Evolutionary conservation across 768 basidiomycete species (phyloP), one percentile per base, ranked within the genome.

Genomic region (Amyloporia xantha): DNA sequence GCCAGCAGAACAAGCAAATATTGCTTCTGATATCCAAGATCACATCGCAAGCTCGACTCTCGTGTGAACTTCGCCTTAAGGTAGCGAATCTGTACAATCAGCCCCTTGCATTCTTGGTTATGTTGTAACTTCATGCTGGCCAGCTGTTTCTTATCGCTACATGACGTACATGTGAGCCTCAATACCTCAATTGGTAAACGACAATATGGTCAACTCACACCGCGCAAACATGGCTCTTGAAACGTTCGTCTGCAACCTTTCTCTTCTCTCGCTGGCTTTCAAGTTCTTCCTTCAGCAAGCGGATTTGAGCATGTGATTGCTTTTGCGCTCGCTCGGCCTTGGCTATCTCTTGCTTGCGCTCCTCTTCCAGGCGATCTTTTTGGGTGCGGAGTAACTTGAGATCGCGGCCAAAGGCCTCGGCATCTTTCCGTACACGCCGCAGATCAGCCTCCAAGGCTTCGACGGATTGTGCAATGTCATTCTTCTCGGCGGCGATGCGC

Each of bases 21-120:
- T 41, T 77, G 71, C 63, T 99, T 99, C 70, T 98, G 96, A 59
- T 91, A 82, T 13, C 75, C 72, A 39, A 97, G 72, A 56, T 82
- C 83, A 50, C 72, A 73, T 27, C 95, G 78, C 72, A 96, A 79
- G 1, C 75, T 73, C 9, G 83, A 78, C 68, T 99, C 96, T 21
- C 95, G 78, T 2, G 80, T 86, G 66, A 84, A 94, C 62, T 91
- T 91, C 47, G 87, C 86, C 64, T 98, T 95, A 56, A 98, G 74
- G 66, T 96, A 97, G 36, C 76, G 78, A 50, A 96, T 91, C 64
- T 96, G 91, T 6, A 90, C 79, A 42, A 98, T 82, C 17, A 97
- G 71, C 7, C 91, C 91, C 61, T 92, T 93, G 71, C 87, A 86
- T 62, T 97, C 92, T 53, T 81, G 79, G 54, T 86, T 89, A 62